A percentile compares a stretch with the other conserved stretches of the same genome.
Conservation (phyloP, 495 filamentous ascomycete genomes). For the Podospora anserina region DNA sequence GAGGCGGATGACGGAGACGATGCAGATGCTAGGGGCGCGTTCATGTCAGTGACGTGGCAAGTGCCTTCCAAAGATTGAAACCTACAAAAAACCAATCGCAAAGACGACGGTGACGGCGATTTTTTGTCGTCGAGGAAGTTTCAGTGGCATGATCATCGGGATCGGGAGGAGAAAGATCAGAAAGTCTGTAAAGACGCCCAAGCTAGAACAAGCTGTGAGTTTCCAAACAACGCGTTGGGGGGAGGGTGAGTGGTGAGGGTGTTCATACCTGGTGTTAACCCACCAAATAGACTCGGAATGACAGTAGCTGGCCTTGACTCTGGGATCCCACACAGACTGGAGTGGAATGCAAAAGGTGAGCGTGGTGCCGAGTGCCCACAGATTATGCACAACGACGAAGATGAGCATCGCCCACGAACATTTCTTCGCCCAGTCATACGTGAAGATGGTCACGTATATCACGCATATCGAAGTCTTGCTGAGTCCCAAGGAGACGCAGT, state of each 20-base stretch:
- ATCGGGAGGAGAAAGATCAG: conserved; percentile 42
- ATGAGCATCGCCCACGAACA: conserved; percentile 20
- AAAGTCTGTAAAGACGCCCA: conserved; percentile 50
- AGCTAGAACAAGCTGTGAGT: conserved; percentile 16
- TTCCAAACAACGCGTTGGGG: neutral
- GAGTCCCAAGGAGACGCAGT: conserved; percentile 22
- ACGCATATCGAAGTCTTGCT: conserved; percentile 32
- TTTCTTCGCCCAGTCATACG: conserved; percentile 22
- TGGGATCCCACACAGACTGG: conserved; percentile 28
- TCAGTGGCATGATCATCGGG: conserved; percentile 35
- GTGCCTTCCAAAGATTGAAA: neutral
- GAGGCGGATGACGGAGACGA: conserved; percentile 33
- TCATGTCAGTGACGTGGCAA: conserved; percentile 7
- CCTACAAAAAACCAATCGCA: conserved; percentile 39
- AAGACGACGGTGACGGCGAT: conserved; percentile 37
- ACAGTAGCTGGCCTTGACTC: conserved; percentile 17
- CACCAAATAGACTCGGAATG: conserved; percentile 26
- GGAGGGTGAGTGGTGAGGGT: neutral
- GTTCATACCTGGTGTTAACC: conserved; percentile 27
- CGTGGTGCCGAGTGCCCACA: conserved; percentile 14
- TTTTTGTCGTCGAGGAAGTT: conserved; percentile 37
- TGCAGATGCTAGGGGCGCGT: conserved; percentile 20
- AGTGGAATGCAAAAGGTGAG: conserved; percentile 33
- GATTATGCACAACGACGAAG: conserved; percentile 19
- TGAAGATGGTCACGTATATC: conserved; percentile 32